Evolutionary conservation across 257 asterid species (phyloP).

Genomic region (Vinca minor): DNA sequence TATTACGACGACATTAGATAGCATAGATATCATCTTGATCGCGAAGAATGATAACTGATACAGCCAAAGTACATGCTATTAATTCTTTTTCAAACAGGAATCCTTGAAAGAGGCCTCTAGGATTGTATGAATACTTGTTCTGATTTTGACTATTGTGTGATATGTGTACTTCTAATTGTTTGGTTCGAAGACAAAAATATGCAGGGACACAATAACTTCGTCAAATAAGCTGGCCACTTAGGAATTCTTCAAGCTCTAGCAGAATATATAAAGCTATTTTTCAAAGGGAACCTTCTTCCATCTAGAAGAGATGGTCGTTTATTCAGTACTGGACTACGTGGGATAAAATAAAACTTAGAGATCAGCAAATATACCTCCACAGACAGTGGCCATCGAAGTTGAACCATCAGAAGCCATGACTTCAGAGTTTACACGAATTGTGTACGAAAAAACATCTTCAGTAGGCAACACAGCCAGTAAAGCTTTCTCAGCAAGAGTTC

Average conservation of each 20-base stretch:
- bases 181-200: not conserved
- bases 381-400: conserved; percentile 97
- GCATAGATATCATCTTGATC: not conserved
- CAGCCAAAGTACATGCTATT: not conserved
- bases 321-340: not conserved
- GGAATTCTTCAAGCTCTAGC: not conserved
- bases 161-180: too few relatives aligned
- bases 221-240: too few relatives aligned
- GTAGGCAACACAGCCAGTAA: conserved; percentile 82
- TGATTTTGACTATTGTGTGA: too few relatives aligned
- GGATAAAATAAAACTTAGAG: not conserved
- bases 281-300: not conserved
- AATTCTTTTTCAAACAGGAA: not conserved
- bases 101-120: not conserved
- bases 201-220: not conserved
- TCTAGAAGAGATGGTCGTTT: not conserved
- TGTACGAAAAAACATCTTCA: conserved; percentile 73
- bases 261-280: too few relatives aligned
- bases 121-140: not conserved
- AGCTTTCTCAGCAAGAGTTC: conserved; percentile 98
- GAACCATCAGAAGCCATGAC: conserved; percentile 99
- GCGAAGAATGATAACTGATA: not conserved
- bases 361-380: conserved; percentile 63
- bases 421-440: conserved; percentile 89
- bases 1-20: too few relatives aligned